phyloP scores from a whole-genome alignment of 371 early-diverging fungal genomes.

The Chytridium lagenaria region DNA sequence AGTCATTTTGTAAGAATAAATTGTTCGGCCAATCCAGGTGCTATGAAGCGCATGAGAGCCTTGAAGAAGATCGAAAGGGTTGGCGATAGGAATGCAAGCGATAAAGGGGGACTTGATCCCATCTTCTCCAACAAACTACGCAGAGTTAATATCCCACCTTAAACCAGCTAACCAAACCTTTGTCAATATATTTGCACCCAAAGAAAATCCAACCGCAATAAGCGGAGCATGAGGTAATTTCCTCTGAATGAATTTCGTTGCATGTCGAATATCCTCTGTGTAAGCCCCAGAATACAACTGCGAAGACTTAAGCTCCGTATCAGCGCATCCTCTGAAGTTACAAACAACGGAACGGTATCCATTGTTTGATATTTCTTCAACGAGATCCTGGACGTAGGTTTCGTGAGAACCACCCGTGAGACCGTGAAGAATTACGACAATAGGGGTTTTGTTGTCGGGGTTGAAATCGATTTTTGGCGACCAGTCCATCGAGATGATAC shows the following conservation, averaged over 20 bases:
- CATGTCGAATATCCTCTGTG: constrained; percentile 79
- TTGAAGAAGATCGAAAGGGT: constrained; percentile 75
- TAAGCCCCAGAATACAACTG: constrained; percentile 84
- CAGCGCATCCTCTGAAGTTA: constrained; percentile 88
- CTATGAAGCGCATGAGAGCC: constrained; percentile 51
- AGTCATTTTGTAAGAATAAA: constrained; percentile 77
- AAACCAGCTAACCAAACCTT: no score
- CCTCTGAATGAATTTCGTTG: constrained; percentile 57
- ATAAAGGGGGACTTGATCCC: constrained; percentile 75
- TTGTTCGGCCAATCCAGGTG: constrained; percentile 60
- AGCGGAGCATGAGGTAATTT: constrained; percentile 70
- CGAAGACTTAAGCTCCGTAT: constrained; percentile 72
- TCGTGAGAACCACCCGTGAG: constrained; percentile 90
- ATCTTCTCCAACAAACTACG: constrained; percentile 85
- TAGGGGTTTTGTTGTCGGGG: constrained; percentile 57
- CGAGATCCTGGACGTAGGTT: constrained; percentile 79
- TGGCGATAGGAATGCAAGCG: constrained; percentile 80
- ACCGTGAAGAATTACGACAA: constrained; percentile 82
- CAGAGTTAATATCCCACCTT: no score
- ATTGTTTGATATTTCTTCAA: constrained; percentile 59
- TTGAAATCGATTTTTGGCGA: constrained; percentile 58
- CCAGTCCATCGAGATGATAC: constrained; percentile 90
- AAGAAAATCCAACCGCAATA: constrained; percentile 82
- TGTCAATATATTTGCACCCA: constrained; percentile 90
- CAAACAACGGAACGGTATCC: constrained; percentile 79